phyloP scores from a whole-genome alignment of 1,284 basidiomycete genomes.

The Apiotrichum veenhuisii region DNA sequence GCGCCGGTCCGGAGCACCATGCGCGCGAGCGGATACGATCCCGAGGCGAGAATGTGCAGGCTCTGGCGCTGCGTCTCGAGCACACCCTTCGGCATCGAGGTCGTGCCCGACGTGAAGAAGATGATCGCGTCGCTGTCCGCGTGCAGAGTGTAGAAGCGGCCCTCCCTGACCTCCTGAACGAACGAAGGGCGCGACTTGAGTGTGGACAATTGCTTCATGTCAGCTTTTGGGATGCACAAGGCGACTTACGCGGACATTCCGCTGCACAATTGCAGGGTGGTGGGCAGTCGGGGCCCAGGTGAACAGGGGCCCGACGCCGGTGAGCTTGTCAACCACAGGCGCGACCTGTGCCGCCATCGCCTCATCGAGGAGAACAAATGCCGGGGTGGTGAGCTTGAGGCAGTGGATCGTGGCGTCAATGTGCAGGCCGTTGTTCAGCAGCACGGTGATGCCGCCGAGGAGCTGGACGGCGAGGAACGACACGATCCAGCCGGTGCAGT shows the following conservation, averaged over 20 bases:
- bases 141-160: constrained; percentile 20
- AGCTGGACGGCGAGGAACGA: constrained; percentile 38
- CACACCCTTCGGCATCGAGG: constrained; percentile 41
- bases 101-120: constrained; percentile 42
- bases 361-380: constrained; percentile 33
- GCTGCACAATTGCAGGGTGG: not conserved
- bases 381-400: constrained; percentile 26
- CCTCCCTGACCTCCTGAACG: constrained; percentile 5
- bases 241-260: not conserved
- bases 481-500: constrained; percentile 38
- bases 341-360: constrained; percentile 26
- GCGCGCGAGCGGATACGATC: constrained; percentile 24
- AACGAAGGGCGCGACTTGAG: not conserved
- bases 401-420: constrained; percentile 32
- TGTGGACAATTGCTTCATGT: not conserved
- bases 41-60: constrained; percentile 29
- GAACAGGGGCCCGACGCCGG: constrained; percentile 4
- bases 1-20: constrained; percentile 31
- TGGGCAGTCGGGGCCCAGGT: constrained; percentile 5
- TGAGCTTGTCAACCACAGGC: constrained; percentile 5
- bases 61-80: constrained; percentile 41
- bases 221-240: not conserved
- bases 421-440: constrained; percentile 34
- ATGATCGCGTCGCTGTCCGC: constrained; percentile 44
- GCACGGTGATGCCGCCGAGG: constrained; percentile 38